Evolutionary conservation across 352 stramenopile species (phyloP), one percentile per base, ranked within the genome.

Genomic region (Globisporangium paroecandrum): DNA sequence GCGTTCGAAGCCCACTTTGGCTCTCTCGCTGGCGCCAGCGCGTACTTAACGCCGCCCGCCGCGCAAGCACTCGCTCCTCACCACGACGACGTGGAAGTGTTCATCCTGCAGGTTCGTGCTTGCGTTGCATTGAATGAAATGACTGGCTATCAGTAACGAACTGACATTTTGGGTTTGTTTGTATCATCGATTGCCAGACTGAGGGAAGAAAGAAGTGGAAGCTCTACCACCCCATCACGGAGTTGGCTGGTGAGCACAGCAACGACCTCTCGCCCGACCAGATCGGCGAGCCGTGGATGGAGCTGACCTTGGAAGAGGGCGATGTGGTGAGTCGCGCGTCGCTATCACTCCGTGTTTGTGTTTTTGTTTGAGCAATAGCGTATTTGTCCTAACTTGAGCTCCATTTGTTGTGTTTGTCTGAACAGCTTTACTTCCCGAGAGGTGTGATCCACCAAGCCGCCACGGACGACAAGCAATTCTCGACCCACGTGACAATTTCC

Each of bases 181-280:
- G 43, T 12, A 51, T 24, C 43, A 24, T 18, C 18, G 43, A 22
- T 22, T 51, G 66, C 0, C 60, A 96, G 70, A 96, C 89, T 1
- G 75, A 96, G 71, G 87, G 89, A 9, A 73, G 79, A n/a, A 96
- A 96, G 72, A 88, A 93, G 72, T 96, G 89, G 89, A 94, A 95
- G 73, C 77, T 96, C 13, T 96, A 96, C 60, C 77, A 79, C 43
- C 87, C 87, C 18, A 69, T 93, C 36, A 75, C 88, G 2, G 82
- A 92, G 62, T 62, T 96, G 38, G 76, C 89, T 5, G 85, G 85
- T 34, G 87, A 94, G 69, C 84, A 93, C 70, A 94, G 85, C 76
- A 85, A 76, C 32, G 89, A 96, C 64, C 69, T 96, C 20, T 75
- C 78, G 5, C 72, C 62, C 0, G 72, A 88, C 20, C 68, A 89